A percentile compares a stretch with the other conserved stretches of the same genome.
phyloP scores from a whole-genome alignment of 2,329 filamentous ascomycete species.

The Fusarium nelsonii region DNA sequence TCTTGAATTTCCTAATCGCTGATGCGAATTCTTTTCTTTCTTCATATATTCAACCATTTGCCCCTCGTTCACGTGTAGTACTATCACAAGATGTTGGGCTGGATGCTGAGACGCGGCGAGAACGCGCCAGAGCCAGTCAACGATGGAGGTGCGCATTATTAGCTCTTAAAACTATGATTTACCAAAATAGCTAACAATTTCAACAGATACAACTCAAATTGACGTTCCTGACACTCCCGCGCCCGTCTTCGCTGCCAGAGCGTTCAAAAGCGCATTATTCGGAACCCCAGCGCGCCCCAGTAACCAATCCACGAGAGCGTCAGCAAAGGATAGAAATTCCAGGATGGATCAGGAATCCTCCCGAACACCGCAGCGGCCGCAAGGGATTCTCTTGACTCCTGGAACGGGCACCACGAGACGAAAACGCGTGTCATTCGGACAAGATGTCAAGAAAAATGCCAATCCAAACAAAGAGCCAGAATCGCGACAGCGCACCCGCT shows the following conservation, averaged over 20 bases:
- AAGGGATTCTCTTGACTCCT: slow-evolving; percentile 73
- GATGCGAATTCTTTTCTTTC: slow-evolving; percentile 15
- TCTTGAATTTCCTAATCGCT: slow-evolving; percentile 26
- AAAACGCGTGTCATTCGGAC: slow-evolving; percentile 75
- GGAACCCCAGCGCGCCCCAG: slow-evolving; percentile 64
- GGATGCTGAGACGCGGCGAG: slow-evolving; percentile 65
- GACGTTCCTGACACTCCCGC: slow-evolving; percentile 74
- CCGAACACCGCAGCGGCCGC: slow-evolving; percentile 63
- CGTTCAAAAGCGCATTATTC: slow-evolving; percentile 73
- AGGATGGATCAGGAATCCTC: slow-evolving; percentile 49
- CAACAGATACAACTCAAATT: slow-evolving; percentile 59
- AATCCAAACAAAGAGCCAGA: slow-evolving; percentile 49
- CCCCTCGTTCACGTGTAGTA: slow-evolving; percentile 11
- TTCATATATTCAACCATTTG: slow-evolving; percentile 1
- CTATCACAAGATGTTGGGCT: slow-evolving; percentile 65
- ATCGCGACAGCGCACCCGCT: slow-evolving; percentile 55
- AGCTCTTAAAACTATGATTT: neutral
- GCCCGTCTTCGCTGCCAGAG: slow-evolving; percentile 74
- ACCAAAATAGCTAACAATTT: neutral
- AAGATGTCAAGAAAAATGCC: slow-evolving; percentile 63
- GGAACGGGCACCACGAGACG: slow-evolving; percentile 70
- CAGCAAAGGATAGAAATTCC: slow-evolving; percentile 41
- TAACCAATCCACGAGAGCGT: slow-evolving; percentile 49
- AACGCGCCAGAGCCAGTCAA: slow-evolving; percentile 53
- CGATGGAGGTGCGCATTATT: slow-evolving; percentile 48